Evolutionary conservation across 208 protist species (phyloP), one percentile per base, ranked within the genome.

Genomic region (Trypanosoma mega): DNA sequence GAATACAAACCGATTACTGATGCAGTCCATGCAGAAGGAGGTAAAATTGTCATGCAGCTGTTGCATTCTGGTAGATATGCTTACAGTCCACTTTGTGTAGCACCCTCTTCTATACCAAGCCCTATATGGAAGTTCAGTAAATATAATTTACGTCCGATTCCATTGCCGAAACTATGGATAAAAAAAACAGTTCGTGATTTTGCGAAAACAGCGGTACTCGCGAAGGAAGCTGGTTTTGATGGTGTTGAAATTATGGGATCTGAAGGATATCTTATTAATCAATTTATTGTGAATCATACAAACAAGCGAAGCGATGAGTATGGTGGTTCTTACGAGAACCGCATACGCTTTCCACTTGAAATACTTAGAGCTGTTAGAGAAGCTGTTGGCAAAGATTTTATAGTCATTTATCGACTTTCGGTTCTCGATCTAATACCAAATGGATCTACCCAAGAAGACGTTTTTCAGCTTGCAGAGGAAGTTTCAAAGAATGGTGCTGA

Each of bases 221-320:
- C 87, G 1, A 50, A 78, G 55, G 63, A 76, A 24, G 87, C 81
- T 1, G 87, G 89, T 21, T 96, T 92, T 60, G 92, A 97, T 76
- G 92, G 87, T 23, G 89, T 97, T 2, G 92, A 97, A 72, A 76
- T 95, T 41, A 94, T 95, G 80, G 88, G 74, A 8, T 82, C 72
- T 26, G 85, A 96, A 52, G 92, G 90, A 16, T 94, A 96, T 53
- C 67, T 97, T 18, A 73, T 97, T 46, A 93, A 94, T 72, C 69
- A 96, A 55, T 97, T 96, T 63, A 60, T 90, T 24, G 80, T 72
- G 2, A 30, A 37, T 16, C 74, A 87, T 63, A 89, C 82, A 0
- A 97, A 97, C 69, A 60, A 91, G 45, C 69, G 92, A 52, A 94
- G 63, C 18, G 92, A 96, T 63, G 72, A 90, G 55, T 97, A 88